These are phyloP conservation scores for Saccharomyces paradoxus DNA, from an alignment of 805 yeast genomes.

Conservation along the genomic window DNA sequence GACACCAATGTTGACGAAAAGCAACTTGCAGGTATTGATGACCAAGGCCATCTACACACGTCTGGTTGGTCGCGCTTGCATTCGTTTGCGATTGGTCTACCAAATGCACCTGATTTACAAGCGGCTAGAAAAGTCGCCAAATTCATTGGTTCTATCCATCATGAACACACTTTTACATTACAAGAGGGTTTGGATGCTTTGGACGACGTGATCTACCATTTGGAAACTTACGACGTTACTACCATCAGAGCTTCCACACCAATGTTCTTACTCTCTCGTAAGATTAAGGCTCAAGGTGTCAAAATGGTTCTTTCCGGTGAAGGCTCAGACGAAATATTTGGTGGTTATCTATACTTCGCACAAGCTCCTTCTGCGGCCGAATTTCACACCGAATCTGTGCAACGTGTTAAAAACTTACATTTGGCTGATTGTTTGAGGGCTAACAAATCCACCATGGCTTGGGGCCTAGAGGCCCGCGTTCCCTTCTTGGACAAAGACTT, in stretches of 20 bases:
- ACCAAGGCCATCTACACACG: slow-evolving; percentile 66
- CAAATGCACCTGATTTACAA: slow-evolving; percentile 90
- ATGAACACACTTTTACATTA: slow-evolving; percentile 90
- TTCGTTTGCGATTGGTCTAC: slow-evolving; percentile 90
- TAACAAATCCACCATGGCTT: slow-evolving; percentile 96
- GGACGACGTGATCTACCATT: slow-evolving; percentile 82
- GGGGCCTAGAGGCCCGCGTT: slow-evolving; percentile 98
- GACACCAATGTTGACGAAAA: slow-evolving; percentile 50
- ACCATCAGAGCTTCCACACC: slow-evolving; percentile 97
- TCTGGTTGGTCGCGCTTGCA: slow-evolving; percentile 73
- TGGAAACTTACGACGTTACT: slow-evolving; percentile 94
- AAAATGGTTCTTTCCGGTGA: slow-evolving; percentile 97
- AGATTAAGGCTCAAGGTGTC: slow-evolving; percentile 96
- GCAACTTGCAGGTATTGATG: slow-evolving; percentile 84
- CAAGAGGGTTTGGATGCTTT: slow-evolving; percentile 93
- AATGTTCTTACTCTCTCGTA: slow-evolving; percentile 86
- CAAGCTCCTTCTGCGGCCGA: slow-evolving; percentile 83
- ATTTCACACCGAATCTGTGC: slow-evolving; percentile 89
- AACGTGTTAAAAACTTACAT: slow-evolving; percentile 92
- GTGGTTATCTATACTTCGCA: slow-evolving; percentile 93
- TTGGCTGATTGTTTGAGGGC: slow-evolving; percentile 94
- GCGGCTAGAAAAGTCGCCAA: slow-evolving; percentile 95
- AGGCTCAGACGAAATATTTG: slow-evolving; percentile 95
- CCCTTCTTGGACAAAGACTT: slow-evolving; percentile 92
- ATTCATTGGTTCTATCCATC: slow-evolving; percentile 88